Base-by-base conservation (phyloP, 2,329 filamentous ascomycete species). In the Talaromyces pinophilus region DNA sequence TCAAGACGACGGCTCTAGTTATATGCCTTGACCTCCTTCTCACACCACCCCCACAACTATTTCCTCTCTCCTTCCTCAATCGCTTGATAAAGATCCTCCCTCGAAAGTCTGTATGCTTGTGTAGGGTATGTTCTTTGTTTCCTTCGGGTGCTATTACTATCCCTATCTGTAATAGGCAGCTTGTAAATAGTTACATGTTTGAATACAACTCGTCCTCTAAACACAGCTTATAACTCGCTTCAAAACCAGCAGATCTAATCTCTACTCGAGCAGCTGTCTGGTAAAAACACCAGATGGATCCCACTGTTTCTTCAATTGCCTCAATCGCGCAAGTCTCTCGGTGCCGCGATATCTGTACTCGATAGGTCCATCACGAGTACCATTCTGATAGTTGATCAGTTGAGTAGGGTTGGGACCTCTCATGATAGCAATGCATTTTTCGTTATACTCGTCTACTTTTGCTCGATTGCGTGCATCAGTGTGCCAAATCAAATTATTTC, bases 361-460 rank as follows among this genome's bases (percentile, higher is more conserved):
- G 11, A 52, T 52, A 52, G 48, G 48, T 52, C 48, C 48, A 28
- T 52, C 48, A 11, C 48, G 48, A 52, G 48, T 52, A 28, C 48
- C 48, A 13, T 52, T 52, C 25, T 52, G 48, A 30, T 52, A 52
- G 22, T 52, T 28, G 6, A 52, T 25, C 13, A 52, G 15, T 17
- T 52, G 13, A 8, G 11, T 17, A 28, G 48, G 48, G 4, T 17
- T 52, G 25, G 48, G 25, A 52, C 22, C 22, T 52, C 48, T 52
- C 48, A 52, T 52, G 6, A 52, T 52, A 25, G 48, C 48, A 52
- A 52, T 52, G 25, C 48, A 52, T 17, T 28, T 52, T 0, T 52
- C 25, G 25, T 52, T 52, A 52, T 52, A 52, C 10, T 52, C 48
- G 2, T 52, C 48, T 5, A 52, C 48, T 28, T 30, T 52, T 28